These are phyloP conservation scores for Daucus carota DNA, from an alignment of 129 eudicot genomes.

Conservation along the genomic window DNA sequence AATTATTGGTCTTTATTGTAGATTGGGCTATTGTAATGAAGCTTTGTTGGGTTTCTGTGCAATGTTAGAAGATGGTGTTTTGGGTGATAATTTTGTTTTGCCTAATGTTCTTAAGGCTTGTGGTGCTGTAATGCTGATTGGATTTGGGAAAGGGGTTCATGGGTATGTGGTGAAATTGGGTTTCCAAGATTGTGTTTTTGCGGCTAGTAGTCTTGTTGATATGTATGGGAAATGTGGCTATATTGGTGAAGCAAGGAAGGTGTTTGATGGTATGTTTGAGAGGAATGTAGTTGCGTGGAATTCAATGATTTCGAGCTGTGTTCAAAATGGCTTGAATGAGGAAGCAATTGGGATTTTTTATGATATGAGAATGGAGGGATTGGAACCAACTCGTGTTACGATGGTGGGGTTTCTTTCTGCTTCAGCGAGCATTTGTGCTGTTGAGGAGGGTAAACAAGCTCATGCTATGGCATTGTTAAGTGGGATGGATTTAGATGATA, in stretches of 20 bases:
- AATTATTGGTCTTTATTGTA: constrained; percentile 54
- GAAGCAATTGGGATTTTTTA: constrained; percentile 44
- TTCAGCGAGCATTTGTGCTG: constrained; percentile 37
- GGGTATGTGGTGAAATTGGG: constrained; percentile 62
- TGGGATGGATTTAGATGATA: constrained; percentile 36
- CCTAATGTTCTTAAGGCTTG: constrained; percentile 90
- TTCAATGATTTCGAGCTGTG: constrained; percentile 53
- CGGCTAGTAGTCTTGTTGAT: constrained; percentile 70
- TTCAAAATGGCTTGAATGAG: constrained; percentile 51
- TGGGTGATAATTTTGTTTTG: constrained; percentile 68
- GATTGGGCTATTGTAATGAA: constrained; percentile 26
- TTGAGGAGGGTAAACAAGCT: constrained; percentile 63
- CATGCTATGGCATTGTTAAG: constrained; percentile 46
- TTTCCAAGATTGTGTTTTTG: constrained; percentile 54
- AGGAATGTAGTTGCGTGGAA: constrained; percentile 77
- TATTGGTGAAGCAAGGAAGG: constrained; percentile 38
- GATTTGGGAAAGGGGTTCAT: constrained; percentile 67
- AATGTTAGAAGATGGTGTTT: constrained; percentile 43
- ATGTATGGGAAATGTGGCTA: constrained; percentile 77
- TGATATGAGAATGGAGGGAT: constrained; percentile 53
- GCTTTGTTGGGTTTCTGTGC: constrained; percentile 39
- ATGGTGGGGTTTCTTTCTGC: constrained; percentile 64
- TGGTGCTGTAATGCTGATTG: constrained; percentile 38
- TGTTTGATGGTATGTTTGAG: constrained; percentile 58
- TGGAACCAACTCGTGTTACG: constrained; percentile 48